These are phyloP conservation scores for Ceriops tagal DNA, from an alignment of 345 rosid species.

Conservation along the genomic window DNA sequence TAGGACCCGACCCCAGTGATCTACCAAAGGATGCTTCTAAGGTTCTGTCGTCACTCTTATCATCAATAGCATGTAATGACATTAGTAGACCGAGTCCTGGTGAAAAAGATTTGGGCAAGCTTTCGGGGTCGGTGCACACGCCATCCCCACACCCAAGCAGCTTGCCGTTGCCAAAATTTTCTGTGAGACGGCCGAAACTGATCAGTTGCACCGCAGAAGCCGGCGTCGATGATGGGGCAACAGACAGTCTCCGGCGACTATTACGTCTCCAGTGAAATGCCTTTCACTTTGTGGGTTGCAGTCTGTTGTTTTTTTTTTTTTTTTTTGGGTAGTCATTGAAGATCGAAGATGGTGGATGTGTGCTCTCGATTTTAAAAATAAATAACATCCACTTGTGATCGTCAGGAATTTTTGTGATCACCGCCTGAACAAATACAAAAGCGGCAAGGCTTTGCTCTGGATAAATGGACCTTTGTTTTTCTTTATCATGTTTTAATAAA, in stretches of 20 bases:
- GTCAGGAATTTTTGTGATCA: too few species aligned
- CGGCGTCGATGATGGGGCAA: conserved; percentile 49
- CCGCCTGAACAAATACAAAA: too few species aligned
- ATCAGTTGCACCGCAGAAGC: conserved; percentile 25
- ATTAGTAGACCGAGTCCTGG: neutral
- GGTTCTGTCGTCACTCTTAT: conserved; percentile 5
- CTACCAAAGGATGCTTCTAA: conserved; percentile 39
- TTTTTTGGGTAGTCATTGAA: neutral
- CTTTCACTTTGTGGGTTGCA: neutral
- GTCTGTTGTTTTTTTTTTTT: neutral
- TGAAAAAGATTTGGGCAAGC: conserved; percentile 19
- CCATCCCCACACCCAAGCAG: conserved; percentile 31
- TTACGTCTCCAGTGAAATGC: conserved; percentile 52
- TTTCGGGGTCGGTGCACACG: conserved; percentile 29
- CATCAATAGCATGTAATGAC: conserved; percentile 9
- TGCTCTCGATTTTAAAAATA: conserved; percentile 22
- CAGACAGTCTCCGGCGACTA: conserved; percentile 60
- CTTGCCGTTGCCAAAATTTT: conserved; percentile 31
- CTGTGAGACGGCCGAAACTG: conserved; percentile 21
- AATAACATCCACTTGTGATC: too few species aligned
- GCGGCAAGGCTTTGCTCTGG: too few species aligned
- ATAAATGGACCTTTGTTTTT: too few species aligned
- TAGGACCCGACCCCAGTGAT: conserved; percentile 48
- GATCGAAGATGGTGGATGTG: conserved; percentile 1
- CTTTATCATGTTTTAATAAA: too few species aligned